Conservation (phyloP, 2,329 filamentous ascomycete species). For the Scytalidium lignicola region DNA sequence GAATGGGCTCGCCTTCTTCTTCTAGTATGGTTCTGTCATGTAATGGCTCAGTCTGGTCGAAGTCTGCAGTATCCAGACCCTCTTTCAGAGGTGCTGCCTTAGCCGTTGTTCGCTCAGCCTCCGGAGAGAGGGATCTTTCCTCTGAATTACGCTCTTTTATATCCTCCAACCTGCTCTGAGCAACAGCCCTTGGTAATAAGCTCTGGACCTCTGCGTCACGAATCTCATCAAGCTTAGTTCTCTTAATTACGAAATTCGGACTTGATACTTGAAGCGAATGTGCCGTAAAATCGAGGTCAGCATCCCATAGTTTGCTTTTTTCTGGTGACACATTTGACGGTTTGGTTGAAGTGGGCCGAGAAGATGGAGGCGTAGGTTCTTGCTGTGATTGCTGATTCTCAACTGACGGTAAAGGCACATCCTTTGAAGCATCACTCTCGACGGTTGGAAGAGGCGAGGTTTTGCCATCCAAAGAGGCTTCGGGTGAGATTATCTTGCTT, state of each 20-base stretch:
- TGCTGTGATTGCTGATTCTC: slow-evolving; percentile 8
- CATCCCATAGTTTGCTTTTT: slow-evolving; percentile 17
- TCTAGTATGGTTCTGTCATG: slow-evolving; percentile 18
- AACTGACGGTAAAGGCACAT: slow-evolving; percentile 14
- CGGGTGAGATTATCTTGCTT: slow-evolving; percentile 14
- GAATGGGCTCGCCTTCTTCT: slow-evolving; percentile 18
- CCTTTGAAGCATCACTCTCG: slow-evolving; percentile 1
- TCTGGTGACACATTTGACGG: slow-evolving; percentile 10
- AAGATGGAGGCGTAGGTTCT: slow-evolving; percentile 16
- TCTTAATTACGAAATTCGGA: slow-evolving; percentile 17
- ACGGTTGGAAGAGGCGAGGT: background rate
- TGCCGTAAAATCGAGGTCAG: slow-evolving; percentile 24
- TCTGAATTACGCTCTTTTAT: slow-evolving; percentile 18
- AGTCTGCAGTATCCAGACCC: slow-evolving; percentile 3
- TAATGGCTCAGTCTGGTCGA: slow-evolving; percentile 4
- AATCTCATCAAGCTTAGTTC: slow-evolving; percentile 19
- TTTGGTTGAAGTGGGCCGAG: slow-evolving; percentile 16
- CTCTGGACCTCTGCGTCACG: slow-evolving; percentile 16
- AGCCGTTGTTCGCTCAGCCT: slow-evolving; percentile 2
- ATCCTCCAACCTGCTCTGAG: slow-evolving; percentile 16
- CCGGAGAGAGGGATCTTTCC: slow-evolving; percentile 15
- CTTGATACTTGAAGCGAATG: slow-evolving; percentile 19
- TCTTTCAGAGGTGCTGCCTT: too few species aligned
- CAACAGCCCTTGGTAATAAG: slow-evolving; percentile 14
- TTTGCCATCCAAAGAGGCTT: slow-evolving; percentile 9